These are phyloP conservation scores for Mycena leptocephala DNA, from an alignment of 768 basidiomycete genomes.

Conservation along the genomic window DNA sequence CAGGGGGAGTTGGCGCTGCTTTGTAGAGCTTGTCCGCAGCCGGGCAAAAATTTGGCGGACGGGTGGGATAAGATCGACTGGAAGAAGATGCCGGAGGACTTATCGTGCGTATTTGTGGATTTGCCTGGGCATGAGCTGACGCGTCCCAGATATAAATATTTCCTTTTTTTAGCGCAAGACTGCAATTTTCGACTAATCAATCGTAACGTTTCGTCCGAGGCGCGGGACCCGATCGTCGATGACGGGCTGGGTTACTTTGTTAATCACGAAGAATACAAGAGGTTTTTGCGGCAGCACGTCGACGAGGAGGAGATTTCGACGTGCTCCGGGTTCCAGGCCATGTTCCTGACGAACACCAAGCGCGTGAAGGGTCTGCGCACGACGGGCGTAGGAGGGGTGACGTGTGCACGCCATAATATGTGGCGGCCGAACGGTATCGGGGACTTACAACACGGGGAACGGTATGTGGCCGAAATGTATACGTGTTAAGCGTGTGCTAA, in stretches of 20 bases:
- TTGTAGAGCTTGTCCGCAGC: constrained; percentile 21
- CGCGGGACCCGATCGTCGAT: no score
- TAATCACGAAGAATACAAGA: not conserved
- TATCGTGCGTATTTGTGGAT: not conserved
- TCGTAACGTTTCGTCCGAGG: no score
- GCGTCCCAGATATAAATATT: not conserved
- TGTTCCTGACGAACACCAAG: not conserved
- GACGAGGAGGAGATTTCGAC: constrained; percentile 12
- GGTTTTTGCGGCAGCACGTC: not conserved
- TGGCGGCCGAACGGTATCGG: no score
- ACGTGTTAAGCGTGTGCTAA: not conserved
- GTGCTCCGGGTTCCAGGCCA: constrained; percentile 18
- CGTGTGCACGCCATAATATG: no score
- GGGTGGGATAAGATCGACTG: constrained; percentile 9
- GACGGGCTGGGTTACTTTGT: no score
- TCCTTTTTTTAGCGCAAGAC: not conserved
- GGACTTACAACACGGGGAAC: constrained; percentile 31
- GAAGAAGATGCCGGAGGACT: not conserved
- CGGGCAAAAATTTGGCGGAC: not conserved
- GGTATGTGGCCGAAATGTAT: not conserved
- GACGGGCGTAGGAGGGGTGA: constrained; percentile 21
- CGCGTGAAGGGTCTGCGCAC: constrained; percentile 10
- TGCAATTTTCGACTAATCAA: not conserved
- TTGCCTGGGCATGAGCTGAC: no score
- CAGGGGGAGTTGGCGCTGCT: constrained; percentile 12